These are phyloP conservation scores for Arachis stenosperma DNA, from an alignment of 306 rosid species.

Conservation along the genomic window DNA sequence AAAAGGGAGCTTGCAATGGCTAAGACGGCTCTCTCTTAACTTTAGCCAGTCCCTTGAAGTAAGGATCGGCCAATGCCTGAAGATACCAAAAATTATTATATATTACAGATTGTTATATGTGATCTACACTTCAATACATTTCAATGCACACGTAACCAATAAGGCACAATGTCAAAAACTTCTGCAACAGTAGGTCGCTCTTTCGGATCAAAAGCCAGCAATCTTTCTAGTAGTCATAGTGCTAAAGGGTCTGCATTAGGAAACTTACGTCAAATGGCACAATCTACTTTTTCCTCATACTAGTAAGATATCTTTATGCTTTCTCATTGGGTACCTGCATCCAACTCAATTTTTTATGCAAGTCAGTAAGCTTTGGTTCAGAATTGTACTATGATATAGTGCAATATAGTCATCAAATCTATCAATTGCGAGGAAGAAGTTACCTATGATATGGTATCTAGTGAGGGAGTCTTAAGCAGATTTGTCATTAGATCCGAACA, in stretches of 20 bases:
- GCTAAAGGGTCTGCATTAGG: constrained; percentile 90
- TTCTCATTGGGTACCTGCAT: constrained; percentile 83
- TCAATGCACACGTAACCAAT: neutral
- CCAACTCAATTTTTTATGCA: constrained; percentile 29
- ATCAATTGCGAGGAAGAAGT: neutral
- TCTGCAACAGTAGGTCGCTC: constrained; percentile 96
- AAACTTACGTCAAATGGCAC: constrained; percentile 74
- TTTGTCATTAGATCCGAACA: too few relatives aligned
- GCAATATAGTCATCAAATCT: constrained; percentile 6
- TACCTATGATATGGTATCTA: too few relatives aligned
- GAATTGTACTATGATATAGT: too few relatives aligned
- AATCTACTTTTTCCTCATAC: constrained; percentile 90
- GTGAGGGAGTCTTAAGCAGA: too few relatives aligned
- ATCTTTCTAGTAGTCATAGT: constrained; percentile 70
- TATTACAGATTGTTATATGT: constrained; percentile 6
- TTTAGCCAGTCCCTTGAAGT: too few relatives aligned
- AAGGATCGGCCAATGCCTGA: too few relatives aligned
- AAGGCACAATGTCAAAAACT: constrained; percentile 50
- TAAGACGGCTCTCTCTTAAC: too few relatives aligned
- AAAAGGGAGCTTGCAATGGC: too few relatives aligned
- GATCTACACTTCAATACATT: constrained; percentile 10
- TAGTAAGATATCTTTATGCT: constrained; percentile 90
- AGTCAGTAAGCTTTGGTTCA: neutral
- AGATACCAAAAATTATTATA: too few relatives aligned
- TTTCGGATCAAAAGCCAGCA: constrained; percentile 95